Evolutionary conservation across 169 alveolate species (phyloP).

Genomic region (Theileria equi): DNA sequence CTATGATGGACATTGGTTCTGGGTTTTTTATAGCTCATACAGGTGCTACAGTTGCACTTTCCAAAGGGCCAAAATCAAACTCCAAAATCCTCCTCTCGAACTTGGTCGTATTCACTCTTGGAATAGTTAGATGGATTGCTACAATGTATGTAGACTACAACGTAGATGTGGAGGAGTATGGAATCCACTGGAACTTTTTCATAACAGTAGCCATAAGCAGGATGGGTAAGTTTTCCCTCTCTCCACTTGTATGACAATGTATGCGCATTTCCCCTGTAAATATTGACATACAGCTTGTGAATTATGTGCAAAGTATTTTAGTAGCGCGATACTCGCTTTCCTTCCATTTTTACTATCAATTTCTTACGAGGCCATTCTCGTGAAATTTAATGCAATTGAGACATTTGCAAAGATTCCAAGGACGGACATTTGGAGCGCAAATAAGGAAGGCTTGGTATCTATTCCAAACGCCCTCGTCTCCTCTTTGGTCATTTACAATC

Average conservation of each 20-base stretch:
- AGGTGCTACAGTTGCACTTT: conserved; percentile 27
- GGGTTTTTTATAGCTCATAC: conserved; percentile 48
- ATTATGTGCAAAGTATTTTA: neutral
- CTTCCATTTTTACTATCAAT: conserved; percentile 23
- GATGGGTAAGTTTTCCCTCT: conserved; percentile 1
- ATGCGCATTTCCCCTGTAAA: neutral
- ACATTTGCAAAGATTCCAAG: no score
- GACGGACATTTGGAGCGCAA: no score
- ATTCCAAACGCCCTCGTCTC: conserved; percentile 36
- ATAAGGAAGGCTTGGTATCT: conserved; percentile 49
- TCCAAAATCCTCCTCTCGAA: conserved; percentile 13
- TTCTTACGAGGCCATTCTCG: conserved; percentile 14
- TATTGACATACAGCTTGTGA: conserved; percentile 16
- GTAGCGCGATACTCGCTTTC: neutral
- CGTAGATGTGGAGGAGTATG: conserved; percentile 54
- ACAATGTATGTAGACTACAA: conserved; percentile 18
- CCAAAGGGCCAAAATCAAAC: neutral
- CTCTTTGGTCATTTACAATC: conserved; percentile 10
- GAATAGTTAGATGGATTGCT: conserved; percentile 17
- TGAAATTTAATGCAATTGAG: neutral
- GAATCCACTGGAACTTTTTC: conserved; percentile 55
- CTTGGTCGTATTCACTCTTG: conserved; percentile 23
- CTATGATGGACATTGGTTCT: conserved; percentile 54
- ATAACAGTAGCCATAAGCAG: conserved; percentile 31
- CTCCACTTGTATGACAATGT: neutral